phyloP scores from a whole-genome alignment of 2,329 filamentous ascomycete species.

The Aspergillus sojae region DNA sequence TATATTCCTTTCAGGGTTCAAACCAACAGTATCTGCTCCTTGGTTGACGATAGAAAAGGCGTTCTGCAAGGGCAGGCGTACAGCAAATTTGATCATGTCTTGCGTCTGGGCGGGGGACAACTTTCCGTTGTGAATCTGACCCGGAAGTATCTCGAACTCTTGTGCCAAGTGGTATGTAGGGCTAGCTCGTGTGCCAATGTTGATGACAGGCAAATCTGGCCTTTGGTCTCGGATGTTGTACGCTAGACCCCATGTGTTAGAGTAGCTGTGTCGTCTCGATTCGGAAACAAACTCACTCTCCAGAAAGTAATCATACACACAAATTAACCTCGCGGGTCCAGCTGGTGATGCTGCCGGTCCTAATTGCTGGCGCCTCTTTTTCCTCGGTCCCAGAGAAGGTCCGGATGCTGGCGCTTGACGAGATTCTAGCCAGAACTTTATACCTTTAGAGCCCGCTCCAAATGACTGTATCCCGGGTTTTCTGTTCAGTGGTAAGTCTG shows the following conservation, averaged over 20 bases:
- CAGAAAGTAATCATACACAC: constrained; percentile 25
- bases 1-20: constrained; percentile 51
- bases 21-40: not conserved
- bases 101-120: not conserved
- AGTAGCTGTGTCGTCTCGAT: no score
- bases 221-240: constrained; percentile 36
- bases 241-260: constrained; percentile 25
- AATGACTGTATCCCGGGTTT: not conserved
- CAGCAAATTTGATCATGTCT: constrained; percentile 5
- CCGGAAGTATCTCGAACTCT: constrained; percentile 61
- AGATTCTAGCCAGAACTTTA: constrained; percentile 4
- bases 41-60: not conserved
- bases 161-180: constrained; percentile 68
- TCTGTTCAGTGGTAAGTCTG: not conserved
- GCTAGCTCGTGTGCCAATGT: constrained; percentile 59
- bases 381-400: no score
- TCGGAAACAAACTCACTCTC: constrained; percentile 15
- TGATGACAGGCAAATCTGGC: constrained; percentile 60
- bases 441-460: constrained; percentile 7
- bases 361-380: no score
- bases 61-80: not conserved
- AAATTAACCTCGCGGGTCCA: constrained; percentile 17
- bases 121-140: constrained; percentile 59
- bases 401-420: not conserved
- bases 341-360: not conserved